Percentiles rank a stretch among this genome's conserved stretches.
Evolutionary conservation across 2,329 filamentous ascomycete genomes (phyloP).

Genomic region (Piedraia hortae): DNA sequence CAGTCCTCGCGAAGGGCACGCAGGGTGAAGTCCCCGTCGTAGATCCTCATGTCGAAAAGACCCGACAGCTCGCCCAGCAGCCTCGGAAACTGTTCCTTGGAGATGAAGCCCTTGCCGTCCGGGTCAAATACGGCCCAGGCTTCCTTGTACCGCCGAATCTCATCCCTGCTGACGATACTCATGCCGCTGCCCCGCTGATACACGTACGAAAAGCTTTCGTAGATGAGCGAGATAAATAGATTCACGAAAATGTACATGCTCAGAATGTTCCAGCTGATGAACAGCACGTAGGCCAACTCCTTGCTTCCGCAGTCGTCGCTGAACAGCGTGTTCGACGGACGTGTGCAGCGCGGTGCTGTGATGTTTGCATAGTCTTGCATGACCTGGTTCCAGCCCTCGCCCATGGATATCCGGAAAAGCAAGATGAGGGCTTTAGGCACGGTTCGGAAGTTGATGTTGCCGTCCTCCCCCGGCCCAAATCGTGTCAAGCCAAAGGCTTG

Average conservation of each 20-base stretch:
- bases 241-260: conserved; percentile 99
- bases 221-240: conserved; percentile 92
- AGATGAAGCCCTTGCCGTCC: conserved; percentile 69
- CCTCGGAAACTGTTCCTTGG: conserved; percentile 66
- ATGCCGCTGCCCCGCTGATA: conserved; percentile 91
- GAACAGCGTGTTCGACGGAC: conserved; percentile 39
- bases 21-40: conserved; percentile 72
- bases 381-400: conserved; percentile 85
- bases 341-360: conserved; percentile 53
- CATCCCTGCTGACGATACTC: conserved; percentile 68
- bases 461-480: conserved; percentile 44
- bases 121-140: conserved; percentile 94
- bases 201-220: conserved; percentile 97
- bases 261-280: conserved; percentile 93
- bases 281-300: conserved; percentile 64
- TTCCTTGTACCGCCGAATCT: conserved; percentile 91
- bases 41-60: conserved; percentile 91
- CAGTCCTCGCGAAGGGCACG: conserved; percentile 68
- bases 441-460: conserved; percentile 73
- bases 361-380: conserved; percentile 89
- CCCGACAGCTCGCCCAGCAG: conserved; percentile 76
- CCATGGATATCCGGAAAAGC: conserved; percentile 74
- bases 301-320: conserved; percentile 79
- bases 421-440: conserved; percentile 85
- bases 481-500: conserved; percentile 88